Evolutionary conservation across 1,284 basidiomycete species (phyloP).

Genomic region (Ustilago xerochloae): DNA sequence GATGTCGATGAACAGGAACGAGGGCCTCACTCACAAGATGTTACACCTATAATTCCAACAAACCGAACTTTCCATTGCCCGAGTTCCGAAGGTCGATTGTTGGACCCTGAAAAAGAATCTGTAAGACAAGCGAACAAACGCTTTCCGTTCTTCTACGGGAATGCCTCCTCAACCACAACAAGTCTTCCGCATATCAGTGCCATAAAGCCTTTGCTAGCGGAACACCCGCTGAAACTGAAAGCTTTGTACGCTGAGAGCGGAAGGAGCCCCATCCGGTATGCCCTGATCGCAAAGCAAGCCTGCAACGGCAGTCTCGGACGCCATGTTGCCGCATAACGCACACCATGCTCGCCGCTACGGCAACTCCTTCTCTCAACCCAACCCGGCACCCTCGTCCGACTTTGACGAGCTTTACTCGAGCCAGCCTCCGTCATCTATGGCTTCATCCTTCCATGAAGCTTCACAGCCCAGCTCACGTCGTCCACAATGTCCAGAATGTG

Average conservation of each 20-base stretch:
- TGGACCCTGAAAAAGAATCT: slow-evolving; percentile 7
- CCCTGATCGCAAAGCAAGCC: background rate
- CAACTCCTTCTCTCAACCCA: slow-evolving; percentile 30
- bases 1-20: too few species aligned
- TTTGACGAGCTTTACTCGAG: slow-evolving; percentile 31
- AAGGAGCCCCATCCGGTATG: background rate
- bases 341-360: slow-evolving; percentile 8
- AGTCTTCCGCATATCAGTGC: background rate
- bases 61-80: background rate
- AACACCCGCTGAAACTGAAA: background rate
- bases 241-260: background rate
- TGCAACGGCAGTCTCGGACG: background rate
- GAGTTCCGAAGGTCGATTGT: background rate
- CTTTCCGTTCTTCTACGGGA: background rate
- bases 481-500: slow-evolving; percentile 46
- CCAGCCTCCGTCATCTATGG: slow-evolving; percentile 20
- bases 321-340: slow-evolving; percentile 16
- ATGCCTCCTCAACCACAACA: background rate
- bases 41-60: background rate
- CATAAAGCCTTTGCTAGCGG: background rate
- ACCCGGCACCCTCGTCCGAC: slow-evolving; percentile 29
- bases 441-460: slow-evolving; percentile 4
- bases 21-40: too few species aligned
- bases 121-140: background rate
- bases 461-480: slow-evolving; percentile 20